Conservation (phyloP, 2,329 filamentous ascomycete species). For the Colletotrichum sp. region DNA sequence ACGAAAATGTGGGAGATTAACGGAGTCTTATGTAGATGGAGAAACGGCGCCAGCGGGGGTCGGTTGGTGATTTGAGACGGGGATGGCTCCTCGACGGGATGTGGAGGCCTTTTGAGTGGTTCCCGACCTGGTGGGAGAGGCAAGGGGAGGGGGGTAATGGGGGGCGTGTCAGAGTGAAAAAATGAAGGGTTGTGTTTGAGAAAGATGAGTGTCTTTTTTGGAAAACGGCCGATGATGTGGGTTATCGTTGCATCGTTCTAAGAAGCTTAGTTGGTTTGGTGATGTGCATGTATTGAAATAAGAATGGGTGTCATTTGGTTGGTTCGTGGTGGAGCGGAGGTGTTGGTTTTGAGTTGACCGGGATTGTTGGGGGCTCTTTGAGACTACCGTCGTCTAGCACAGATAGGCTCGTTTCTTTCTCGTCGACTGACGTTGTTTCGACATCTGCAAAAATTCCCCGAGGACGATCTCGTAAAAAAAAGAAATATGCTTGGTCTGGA, state of each 20-base stretch:
- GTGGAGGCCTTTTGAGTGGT: background rate
- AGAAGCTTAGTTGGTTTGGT: background rate
- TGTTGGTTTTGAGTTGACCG: background rate
- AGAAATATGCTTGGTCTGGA: background rate
- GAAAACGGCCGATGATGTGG: background rate
- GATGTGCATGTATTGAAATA: background rate
- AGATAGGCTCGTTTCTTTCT: background rate
- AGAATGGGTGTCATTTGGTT: background rate
- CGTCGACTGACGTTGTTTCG: background rate
- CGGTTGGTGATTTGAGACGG: background rate
- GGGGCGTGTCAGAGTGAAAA: background rate
- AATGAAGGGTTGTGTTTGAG: background rate
- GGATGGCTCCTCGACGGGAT: slow-evolving; percentile 11
- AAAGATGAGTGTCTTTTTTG: background rate
- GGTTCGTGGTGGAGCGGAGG: background rate
- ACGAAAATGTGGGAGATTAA: slow-evolving; percentile 1
- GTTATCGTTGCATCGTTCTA: background rate
- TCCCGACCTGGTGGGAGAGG: background rate
- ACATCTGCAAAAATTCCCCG: background rate
- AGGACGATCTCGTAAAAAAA: background rate
- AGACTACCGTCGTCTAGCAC: background rate
- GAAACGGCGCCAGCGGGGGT: background rate
- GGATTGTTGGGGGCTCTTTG: background rate
- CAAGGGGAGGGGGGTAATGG: background rate
- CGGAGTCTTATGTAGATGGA: slow-evolving; percentile 5